Base-by-base conservation (phyloP, 2,329 filamentous ascomycete species). In the Leptoxyphium fumago region DNA sequence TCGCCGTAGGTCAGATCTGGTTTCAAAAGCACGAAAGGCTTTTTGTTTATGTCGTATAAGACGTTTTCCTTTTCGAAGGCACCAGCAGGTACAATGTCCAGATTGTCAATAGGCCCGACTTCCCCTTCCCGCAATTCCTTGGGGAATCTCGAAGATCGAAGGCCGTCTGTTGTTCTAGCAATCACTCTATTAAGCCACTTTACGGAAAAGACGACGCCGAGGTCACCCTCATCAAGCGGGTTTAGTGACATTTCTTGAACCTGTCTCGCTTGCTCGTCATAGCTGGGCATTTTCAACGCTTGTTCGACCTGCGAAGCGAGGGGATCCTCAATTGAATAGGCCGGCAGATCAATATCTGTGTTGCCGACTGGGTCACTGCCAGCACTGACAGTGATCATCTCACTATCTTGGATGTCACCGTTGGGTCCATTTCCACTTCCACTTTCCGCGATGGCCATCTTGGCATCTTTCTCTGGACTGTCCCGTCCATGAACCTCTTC, bases 61-160 rank as follows among this genome's bases (percentile, higher is more conserved):
- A 52, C 44, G 11, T 54, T 52, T 13, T 48, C 46, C 32, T 15
- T 36, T 0, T 49, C 41, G 43, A 58, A 61, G 2, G 47, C 61
- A 40, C 52, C 55, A n/a, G 49, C 44, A 8, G 50, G 46, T 42
- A 88, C 77, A 47, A 95, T 79, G 57, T 88, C 82, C 0, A 82
- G 78, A 58, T 95, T 95, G 67, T 95, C 86, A 29, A 96, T 75
- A 0, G 84, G 83, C 1, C 87, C 87, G 45, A 91, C 73, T 4
- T 77, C 73, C 6, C 74, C 76, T 46, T 80, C 73, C 10, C 70
- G 59, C 9, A 73, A 72, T n/a, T 71, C 65, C 49, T 83, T 82
- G 47, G 72, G 67, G 34, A 65, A 67, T 42, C 75, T 72, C 48
- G 72, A 69, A 15, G 69, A 71, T 42, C 71, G 64, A 45, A 74